Conservation (phyloP, 2,329 filamentous ascomycete species). For the Trichophyton mentagrophytes region DNA sequence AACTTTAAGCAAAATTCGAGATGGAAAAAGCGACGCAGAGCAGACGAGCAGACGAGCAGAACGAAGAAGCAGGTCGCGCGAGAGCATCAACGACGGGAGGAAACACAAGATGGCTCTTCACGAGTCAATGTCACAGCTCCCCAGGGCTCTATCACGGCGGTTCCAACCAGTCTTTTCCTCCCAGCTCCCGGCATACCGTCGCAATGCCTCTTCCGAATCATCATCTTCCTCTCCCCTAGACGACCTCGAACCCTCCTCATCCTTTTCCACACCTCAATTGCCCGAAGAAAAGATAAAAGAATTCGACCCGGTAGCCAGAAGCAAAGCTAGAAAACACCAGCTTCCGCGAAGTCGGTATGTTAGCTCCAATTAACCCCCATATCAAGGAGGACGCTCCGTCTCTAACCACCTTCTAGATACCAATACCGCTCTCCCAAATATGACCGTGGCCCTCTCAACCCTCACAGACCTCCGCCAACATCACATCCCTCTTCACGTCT, state of each 20-base stretch:
- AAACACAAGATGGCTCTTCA: conserved; percentile 26
- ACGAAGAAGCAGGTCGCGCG: background rate
- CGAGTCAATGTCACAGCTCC: conserved; percentile 28
- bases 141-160: conserved; percentile 27
- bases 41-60: background rate
- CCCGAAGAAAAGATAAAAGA: conserved; percentile 31
- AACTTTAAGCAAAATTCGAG: background rate
- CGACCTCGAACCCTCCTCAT: conserved; percentile 39
- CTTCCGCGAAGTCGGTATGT: conserved; percentile 43
- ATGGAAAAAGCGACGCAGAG: background rate
- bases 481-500: conserved; percentile 79
- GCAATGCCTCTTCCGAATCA: conserved; percentile 37
- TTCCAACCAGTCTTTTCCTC: conserved; percentile 21
- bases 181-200: conserved; percentile 25
- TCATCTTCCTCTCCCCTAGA: conserved; percentile 20
- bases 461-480: conserved; percentile 73
- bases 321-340: conserved; percentile 31
- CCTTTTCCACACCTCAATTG: conserved; percentile 29
- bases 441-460: conserved; percentile 84
- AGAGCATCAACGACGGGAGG: background rate
- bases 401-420: conserved; percentile 48
- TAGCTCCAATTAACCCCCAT: background rate
- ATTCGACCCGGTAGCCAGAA: conserved; percentile 40
- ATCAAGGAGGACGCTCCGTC: too few relatives aligned
- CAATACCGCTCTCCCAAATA: conserved; percentile 91